Conservation (phyloP, 257 asterid species). For the Coffea canephora region DNA sequence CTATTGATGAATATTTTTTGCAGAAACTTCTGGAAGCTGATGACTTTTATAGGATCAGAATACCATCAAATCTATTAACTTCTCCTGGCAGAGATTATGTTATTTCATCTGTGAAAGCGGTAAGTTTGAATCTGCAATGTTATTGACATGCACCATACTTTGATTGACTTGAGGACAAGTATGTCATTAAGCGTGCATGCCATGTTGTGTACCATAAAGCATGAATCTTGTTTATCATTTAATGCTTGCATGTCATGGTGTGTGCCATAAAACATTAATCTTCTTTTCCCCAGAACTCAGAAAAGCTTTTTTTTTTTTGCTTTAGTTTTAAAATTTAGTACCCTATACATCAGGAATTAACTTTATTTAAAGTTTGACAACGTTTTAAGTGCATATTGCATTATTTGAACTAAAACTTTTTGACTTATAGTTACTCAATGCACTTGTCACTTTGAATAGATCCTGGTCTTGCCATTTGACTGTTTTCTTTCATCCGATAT, state of each 20-base stretch:
- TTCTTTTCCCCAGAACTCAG: background rate
- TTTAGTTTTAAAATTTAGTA: background rate
- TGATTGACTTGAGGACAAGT: background rate
- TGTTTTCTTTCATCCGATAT: background rate
- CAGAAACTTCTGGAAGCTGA: conserved; percentile 89
- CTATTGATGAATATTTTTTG: conserved; percentile 9
- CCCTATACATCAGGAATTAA: background rate
- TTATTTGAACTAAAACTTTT: background rate
- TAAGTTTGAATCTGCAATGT: conserved; percentile 31
- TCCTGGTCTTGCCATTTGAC: background rate
- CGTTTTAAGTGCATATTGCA: background rate
- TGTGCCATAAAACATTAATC: background rate
- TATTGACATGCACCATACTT: background rate
- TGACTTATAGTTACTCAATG: background rate
- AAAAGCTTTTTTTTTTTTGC: background rate
- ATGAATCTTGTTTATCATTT: background rate
- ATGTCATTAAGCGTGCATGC: background rate
- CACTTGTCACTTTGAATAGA: background rate
- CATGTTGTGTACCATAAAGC: background rate
- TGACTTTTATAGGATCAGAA: conserved; percentile 79
- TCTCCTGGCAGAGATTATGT: conserved; percentile 72
- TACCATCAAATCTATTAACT: conserved; percentile 72
- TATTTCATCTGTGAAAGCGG: conserved; percentile 88
- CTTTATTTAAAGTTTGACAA: background rate
- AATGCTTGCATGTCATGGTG: background rate